Evolutionary conservation across 1,284 basidiomycete genomes (phyloP).

Genomic region (Papiliotrema nemorosa): DNA sequence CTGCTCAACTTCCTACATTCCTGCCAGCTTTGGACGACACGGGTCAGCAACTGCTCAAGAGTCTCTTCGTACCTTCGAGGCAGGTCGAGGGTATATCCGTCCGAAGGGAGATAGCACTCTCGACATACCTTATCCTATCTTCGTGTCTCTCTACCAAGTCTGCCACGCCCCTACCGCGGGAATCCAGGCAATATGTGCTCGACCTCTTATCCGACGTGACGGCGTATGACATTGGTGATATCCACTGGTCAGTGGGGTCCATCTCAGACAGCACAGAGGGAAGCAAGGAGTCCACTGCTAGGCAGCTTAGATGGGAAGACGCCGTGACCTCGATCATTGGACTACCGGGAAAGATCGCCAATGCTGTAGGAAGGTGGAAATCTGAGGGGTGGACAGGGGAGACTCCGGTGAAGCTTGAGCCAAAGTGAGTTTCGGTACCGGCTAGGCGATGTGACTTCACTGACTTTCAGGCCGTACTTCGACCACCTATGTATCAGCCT

Average conservation of each 20-base stretch:
- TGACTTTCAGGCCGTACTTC: conserved; percentile 54
- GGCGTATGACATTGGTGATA: conserved; percentile 64
- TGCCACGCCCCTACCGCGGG: conserved; percentile 10
- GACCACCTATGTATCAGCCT: conserved; percentile 53
- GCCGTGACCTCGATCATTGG: conserved; percentile 22
- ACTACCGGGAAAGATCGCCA: conserved; percentile 39
- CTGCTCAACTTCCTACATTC: conserved; percentile 63
- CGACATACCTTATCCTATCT: conserved; percentile 30
- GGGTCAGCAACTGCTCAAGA: conserved; percentile 19
- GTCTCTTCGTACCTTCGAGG: conserved; percentile 28
- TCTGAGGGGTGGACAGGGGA: conserved; percentile 30
- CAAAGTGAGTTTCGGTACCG: conserved; percentile 17
- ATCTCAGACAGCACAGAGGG: conserved; percentile 5
- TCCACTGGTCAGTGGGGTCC: conserved; percentile 56
- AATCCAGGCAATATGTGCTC: conserved; percentile 30
- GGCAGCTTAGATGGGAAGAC: conserved; percentile 39
- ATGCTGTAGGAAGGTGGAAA: conserved; percentile 49
- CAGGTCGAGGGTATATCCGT: neutral
- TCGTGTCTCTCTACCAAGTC: conserved; percentile 6
- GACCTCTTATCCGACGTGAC: conserved; percentile 57
- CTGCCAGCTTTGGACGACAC: conserved; percentile 55
- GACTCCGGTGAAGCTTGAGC: conserved; percentile 19
- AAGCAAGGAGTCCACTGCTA: conserved; percentile 6
- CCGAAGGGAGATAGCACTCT: conserved; percentile 24
- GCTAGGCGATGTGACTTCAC: conserved; percentile 22